Percentiles rank a stretch among this genome's conserved stretches.
phyloP scores from a whole-genome alignment of 2,329 filamentous ascomycete species.

The Grosmannia huntii region DNA sequence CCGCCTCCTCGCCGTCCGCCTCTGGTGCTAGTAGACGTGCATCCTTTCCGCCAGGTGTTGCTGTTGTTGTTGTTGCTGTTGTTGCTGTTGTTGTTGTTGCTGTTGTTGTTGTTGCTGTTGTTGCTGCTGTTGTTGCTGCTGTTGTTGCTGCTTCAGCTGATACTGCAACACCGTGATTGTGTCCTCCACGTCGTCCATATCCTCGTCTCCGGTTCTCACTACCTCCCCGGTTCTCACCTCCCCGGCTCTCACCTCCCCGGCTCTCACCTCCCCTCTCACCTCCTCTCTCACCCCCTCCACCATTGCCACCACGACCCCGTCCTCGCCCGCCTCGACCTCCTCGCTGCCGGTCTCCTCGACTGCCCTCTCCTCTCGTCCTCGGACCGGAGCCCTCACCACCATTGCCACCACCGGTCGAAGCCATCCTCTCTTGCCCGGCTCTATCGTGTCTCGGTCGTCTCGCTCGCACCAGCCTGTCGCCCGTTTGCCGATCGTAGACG shows the following conservation, averaged over 20 bases:
- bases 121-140: background rate
- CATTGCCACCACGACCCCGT: constrained; percentile 17
- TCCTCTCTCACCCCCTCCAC: constrained; percentile 23
- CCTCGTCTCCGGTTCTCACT: background rate
- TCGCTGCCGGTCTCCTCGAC: constrained; percentile 22
- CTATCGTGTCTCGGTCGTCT: background rate
- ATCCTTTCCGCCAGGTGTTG: background rate
- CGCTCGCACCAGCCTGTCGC: background rate
- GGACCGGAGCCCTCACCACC: background rate
- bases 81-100: background rate
- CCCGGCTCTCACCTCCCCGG: background rate
- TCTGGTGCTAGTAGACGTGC: background rate
- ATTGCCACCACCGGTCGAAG: constrained; percentile 1
- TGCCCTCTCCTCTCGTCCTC: constrained; percentile 11
- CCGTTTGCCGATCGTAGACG: background rate
- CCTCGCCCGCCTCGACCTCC: constrained; percentile 28
- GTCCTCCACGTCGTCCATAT: background rate
- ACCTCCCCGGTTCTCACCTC: background rate
- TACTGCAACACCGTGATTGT: constrained; percentile 4
- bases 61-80: background rate
- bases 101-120: too few species aligned
- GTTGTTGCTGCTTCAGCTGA: too few species aligned
- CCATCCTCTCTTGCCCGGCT: background rate
- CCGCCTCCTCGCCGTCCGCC: constrained; percentile 37
- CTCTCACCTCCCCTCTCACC: constrained; percentile 19